Conservation (phyloP, 2,329 filamentous ascomycete genomes). For the Coniochaeta pulveracea region DNA sequence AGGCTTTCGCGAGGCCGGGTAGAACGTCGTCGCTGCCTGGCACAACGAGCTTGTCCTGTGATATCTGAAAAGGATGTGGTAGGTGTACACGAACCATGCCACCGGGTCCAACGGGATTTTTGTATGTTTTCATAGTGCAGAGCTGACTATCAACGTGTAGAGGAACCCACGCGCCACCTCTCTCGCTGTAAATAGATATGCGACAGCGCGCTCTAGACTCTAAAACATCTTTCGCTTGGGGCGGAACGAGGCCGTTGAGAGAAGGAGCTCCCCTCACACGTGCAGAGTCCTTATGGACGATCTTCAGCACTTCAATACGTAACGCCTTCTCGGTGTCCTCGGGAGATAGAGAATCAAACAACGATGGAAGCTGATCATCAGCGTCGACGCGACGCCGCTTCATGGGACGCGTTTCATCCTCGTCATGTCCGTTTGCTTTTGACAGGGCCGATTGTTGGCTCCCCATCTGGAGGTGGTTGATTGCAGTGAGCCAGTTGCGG, state of each 20-base stretch:
- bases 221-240: constrained; percentile 21
- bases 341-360: too few species aligned
- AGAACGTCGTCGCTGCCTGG: constrained; percentile 33
- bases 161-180: constrained; percentile 15
- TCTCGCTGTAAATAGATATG: constrained; percentile 26
- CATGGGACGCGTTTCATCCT: constrained; percentile 26
- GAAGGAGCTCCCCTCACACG: constrained; percentile 22
- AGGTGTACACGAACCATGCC: constrained; percentile 36
- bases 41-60: constrained; percentile 38
- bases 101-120: constrained; percentile 32
- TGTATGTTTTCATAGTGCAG: constrained; percentile 38
- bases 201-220: constrained; percentile 29
- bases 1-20: constrained; percentile 36
- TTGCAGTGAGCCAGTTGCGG: constrained; percentile 38
- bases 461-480: constrained; percentile 34
- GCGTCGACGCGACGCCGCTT: constrained; percentile 43
- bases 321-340: constrained; percentile 27
- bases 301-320: constrained; percentile 40
- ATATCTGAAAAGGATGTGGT: constrained; percentile 37
- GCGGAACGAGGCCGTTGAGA: constrained; percentile 22
- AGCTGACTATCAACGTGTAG: constrained; percentile 43
- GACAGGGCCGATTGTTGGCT: constrained; percentile 28
- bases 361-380: too few species aligned
- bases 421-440: constrained; percentile 13
- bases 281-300: constrained; percentile 35